Evolutionary conservation across 2,329 filamentous ascomycete species (phyloP).

Genomic region (Paracoccidioides brasiliensis): DNA sequence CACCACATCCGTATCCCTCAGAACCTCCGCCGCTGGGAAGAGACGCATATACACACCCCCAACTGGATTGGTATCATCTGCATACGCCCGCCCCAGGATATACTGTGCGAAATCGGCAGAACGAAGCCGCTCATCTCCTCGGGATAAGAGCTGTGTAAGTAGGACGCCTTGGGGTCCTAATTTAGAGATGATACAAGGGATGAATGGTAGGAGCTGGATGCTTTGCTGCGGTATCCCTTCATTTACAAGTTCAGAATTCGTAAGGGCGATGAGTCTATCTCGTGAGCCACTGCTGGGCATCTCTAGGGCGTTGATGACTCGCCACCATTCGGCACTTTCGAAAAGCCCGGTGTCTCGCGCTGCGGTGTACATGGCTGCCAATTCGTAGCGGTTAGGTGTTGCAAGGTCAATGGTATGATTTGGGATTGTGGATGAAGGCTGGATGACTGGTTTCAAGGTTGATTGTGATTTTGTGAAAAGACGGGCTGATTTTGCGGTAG

Average conservation of each 20-base stretch:
- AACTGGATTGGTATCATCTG: constrained; percentile 37
- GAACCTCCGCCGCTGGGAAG: constrained; percentile 53
- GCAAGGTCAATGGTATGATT: constrained; percentile 54
- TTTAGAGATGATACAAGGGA: constrained; percentile 75
- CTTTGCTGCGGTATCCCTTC: constrained; percentile 70
- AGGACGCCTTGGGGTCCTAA: constrained; percentile 65
- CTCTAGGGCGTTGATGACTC: constrained; percentile 63
- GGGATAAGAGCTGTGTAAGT: constrained; percentile 55
- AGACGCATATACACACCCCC: constrained; percentile 59
- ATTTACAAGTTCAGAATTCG: constrained; percentile 55
- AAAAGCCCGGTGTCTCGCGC: constrained; percentile 57
- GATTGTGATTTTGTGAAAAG: constrained; percentile 40
- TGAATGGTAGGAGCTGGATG: constrained; percentile 75
- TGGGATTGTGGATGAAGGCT: constrained; percentile 39
- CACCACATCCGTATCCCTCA: constrained; percentile 52
- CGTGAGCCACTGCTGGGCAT: constrained; percentile 57
- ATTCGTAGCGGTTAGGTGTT: constrained; percentile 73
- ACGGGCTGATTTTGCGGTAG: constrained; percentile 59
- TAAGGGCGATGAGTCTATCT: constrained; percentile 57
- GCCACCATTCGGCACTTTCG: constrained; percentile 62
- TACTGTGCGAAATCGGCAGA: constrained; percentile 52
- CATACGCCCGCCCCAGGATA: constrained; percentile 52
- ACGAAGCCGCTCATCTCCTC: constrained; percentile 54
- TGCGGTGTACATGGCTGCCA: constrained; percentile 61
- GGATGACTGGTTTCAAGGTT: constrained; percentile 16